Evolutionary conservation across 1,284 basidiomycete species (phyloP).

Genomic region (Boletellus deceptivus): DNA sequence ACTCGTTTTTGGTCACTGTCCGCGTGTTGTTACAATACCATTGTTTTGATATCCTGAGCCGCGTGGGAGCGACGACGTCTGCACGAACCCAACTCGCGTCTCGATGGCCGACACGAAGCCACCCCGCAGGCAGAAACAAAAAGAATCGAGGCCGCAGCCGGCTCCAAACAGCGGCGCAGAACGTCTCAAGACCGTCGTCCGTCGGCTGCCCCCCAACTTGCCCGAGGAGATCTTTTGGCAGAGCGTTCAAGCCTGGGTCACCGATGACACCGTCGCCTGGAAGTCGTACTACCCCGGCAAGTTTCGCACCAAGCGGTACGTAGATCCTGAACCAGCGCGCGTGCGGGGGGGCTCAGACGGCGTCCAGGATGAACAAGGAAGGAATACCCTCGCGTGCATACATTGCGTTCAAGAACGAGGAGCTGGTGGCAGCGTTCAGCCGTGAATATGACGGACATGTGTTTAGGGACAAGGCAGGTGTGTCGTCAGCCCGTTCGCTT

Average conservation of each 20-base stretch:
- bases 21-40: not conserved
- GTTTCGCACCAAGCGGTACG: slow-evolving; percentile 64
- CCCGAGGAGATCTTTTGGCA: slow-evolving; percentile 94
- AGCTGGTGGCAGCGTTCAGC: slow-evolving; percentile 74
- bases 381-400: slow-evolving; percentile 87
- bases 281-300: slow-evolving; percentile 69
- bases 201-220: slow-evolving; percentile 87
- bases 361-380: slow-evolving; percentile 69
- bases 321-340: slow-evolving; percentile 1
- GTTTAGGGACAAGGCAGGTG: slow-evolving; percentile 90
- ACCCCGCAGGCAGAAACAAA: slow-evolving; percentile 18
- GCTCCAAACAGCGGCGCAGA: slow-evolving; percentile 34
- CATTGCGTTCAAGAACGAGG: slow-evolving; percentile 80
- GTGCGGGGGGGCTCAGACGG: not conserved
- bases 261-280: slow-evolving; percentile 70
- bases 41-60: not conserved
- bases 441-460: slow-evolving; percentile 88
- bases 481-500: slow-evolving; percentile 17
- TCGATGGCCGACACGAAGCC: slow-evolving; percentile 14
- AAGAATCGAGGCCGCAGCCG: slow-evolving; percentile 18
- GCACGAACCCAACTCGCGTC: no score
- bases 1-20: not conserved
- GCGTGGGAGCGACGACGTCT: slow-evolving; percentile 7
- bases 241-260: slow-evolving; percentile 82
- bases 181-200: slow-evolving; percentile 85